Evolutionary conservation across 2,329 filamentous ascomycete genomes (phyloP).

Genomic region (Apiospora phragmitis): DNA sequence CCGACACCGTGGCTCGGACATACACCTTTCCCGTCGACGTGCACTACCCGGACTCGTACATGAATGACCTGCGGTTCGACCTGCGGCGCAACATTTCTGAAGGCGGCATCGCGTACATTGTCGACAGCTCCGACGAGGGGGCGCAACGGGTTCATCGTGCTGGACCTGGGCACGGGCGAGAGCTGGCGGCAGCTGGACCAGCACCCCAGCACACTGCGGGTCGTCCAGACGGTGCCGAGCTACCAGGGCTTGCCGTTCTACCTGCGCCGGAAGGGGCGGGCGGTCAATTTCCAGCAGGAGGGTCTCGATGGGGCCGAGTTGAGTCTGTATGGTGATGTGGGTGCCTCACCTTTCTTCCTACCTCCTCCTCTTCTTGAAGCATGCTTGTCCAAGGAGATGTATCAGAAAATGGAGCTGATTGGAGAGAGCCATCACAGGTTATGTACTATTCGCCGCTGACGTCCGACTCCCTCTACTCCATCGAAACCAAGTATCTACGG

Average conservation of each 20-base stretch:
- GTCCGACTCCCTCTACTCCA: slow-evolving; percentile 33
- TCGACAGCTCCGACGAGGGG: slow-evolving; percentile 47
- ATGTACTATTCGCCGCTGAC: slow-evolving; percentile 45
- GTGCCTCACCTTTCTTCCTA: neutral
- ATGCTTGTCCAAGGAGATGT: neutral
- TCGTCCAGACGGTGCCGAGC: slow-evolving; percentile 31
- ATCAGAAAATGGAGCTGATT: neutral
- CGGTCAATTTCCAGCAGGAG: slow-evolving; percentile 30
- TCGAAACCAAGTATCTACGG: slow-evolving; percentile 37
- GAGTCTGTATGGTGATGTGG: slow-evolving; percentile 28
- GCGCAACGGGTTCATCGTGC: slow-evolving; percentile 46
- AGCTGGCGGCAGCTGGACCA: slow-evolving; percentile 40
- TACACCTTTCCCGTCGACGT: slow-evolving; percentile 43
- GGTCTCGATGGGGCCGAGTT: slow-evolving; percentile 34
- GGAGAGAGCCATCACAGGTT: slow-evolving; percentile 22
- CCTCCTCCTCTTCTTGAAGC: neutral
- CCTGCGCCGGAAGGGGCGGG: slow-evolving; percentile 20
- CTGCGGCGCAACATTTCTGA: slow-evolving; percentile 39
- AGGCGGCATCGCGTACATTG: slow-evolving; percentile 44
- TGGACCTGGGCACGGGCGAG: slow-evolving; percentile 41
- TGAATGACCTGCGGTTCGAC: slow-evolving; percentile 49
- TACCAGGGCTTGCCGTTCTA: slow-evolving; percentile 37
- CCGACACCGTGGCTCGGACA: slow-evolving; percentile 36
- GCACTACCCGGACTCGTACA: slow-evolving; percentile 45
- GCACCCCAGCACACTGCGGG: slow-evolving; percentile 27